Evolutionary conservation across 2,329 filamentous ascomycete species (phyloP).

Genomic region (Xylariales sp.): DNA sequence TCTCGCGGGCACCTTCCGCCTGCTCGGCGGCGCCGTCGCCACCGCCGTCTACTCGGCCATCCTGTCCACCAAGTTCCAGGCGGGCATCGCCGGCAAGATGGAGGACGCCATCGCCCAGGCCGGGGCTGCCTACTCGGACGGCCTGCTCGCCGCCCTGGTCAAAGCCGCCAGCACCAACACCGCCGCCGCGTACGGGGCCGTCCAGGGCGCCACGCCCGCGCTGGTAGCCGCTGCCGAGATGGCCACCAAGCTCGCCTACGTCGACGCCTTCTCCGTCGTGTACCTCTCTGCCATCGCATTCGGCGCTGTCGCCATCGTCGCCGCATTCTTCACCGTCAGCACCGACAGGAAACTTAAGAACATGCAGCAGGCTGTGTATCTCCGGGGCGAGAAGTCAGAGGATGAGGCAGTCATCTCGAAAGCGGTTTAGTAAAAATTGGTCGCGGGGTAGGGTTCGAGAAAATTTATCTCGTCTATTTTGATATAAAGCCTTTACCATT

Average conservation of each 20-base stretch:
- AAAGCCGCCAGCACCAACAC: conserved; percentile 25
- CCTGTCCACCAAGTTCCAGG: conserved; percentile 22
- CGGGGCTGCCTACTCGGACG: conserved; percentile 14
- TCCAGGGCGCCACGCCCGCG: conserved; percentile 20
- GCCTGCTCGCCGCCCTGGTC: conserved; percentile 16
- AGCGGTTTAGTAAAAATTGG: too few relatives aligned
- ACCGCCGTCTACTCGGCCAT: conserved; percentile 33
- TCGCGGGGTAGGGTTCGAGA: too few relatives aligned
- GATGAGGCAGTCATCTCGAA: background rate
- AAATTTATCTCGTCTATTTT: too few relatives aligned
- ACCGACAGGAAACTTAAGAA: conserved; percentile 16
- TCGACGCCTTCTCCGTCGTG: conserved; percentile 27
- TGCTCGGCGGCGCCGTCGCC: conserved; percentile 30
- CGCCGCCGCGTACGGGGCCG: conserved; percentile 24
- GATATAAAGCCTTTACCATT: too few relatives aligned
- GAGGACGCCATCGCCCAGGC: conserved; percentile 14
- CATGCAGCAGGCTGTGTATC: conserved; percentile 1
- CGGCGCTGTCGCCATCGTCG: conserved; percentile 23
- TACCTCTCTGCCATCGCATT: conserved; percentile 31
- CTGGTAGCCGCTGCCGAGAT: conserved; percentile 18
- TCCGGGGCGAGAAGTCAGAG: background rate
- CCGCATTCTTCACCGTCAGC: conserved; percentile 23
- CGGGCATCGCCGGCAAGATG: conserved; percentile 16
- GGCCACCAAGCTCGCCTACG: conserved; percentile 26
- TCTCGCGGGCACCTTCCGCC: conserved; percentile 29